Base-by-base conservation (phyloP, 148 eudicot species). In the Chenopodium album region DNA sequence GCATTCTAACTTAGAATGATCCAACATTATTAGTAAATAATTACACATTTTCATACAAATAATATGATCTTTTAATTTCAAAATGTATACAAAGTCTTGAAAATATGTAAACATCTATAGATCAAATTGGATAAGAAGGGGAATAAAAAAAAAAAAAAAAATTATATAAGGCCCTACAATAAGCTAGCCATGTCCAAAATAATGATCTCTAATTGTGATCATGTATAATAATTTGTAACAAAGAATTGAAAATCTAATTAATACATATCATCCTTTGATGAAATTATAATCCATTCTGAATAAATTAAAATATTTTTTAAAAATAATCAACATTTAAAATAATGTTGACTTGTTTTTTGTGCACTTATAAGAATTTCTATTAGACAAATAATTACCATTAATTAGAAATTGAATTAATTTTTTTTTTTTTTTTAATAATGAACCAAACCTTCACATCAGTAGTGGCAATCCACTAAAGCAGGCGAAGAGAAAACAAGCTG, bases 401-500 rank as follows among this genome's bases (percentile, higher is more conserved):
- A 26, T 79, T 1, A 6, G 52, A 19, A 34, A 22, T 56, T 56
- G 32, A 29, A 16, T n/a, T 3, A 6, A 48, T 12, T 64, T 52
- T 2, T 8, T 14, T 54, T 8, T 22, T 64, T 7, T 8, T 14
- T 54, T 8, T 16, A 46, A 20, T 46, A 73, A 56, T 72, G n/a
- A 67, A 17, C 26, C 46, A 48, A 71, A 77, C 82, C 87, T 78
- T 79, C 70, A 26, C 47, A 56, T 80, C 67, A 82, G 78, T 85
- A 78, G 79, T 85, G 83, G 82, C 90, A 88, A 85, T 83, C 88
- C 83, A 88, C 88, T 79, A 88, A 83, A 71, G 88, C 52, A 16
- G 86, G 85, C 20, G 85, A 77, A 17, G 83, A 71, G 48, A 85
- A 83, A 65, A 81, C 82, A 65, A 83, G 77, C 22, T 79, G 89